phyloP scores from a whole-genome alignment of 352 stramenopile genomes.

The Pythium pyrilobum region DNA sequence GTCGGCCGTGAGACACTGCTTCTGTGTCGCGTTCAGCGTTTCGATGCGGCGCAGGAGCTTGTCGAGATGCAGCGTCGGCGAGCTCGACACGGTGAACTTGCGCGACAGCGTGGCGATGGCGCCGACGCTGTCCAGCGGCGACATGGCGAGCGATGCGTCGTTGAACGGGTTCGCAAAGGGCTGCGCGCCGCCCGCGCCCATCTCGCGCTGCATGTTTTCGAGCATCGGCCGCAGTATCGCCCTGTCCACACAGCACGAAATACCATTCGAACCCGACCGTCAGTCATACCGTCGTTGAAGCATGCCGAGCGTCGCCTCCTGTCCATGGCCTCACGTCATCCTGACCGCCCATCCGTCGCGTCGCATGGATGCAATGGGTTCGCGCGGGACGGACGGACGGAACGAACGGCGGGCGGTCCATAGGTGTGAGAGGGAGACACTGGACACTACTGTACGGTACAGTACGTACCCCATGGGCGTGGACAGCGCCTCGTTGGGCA shows the following conservation, averaged over 20 bases:
- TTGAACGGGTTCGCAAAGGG: slow-evolving; percentile 74
- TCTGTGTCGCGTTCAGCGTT: slow-evolving; percentile 20
- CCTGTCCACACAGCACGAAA: slow-evolving; percentile 18
- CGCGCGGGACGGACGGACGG: too few relatives aligned
- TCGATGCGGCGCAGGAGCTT: slow-evolving; percentile 40
- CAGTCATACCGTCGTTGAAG: too few relatives aligned
- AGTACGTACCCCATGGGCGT: slow-evolving; percentile 82
- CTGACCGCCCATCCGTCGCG: too few relatives aligned
- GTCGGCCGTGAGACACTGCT: slow-evolving; percentile 18
- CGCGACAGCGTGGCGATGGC: slow-evolving; percentile 27
- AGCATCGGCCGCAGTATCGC: slow-evolving; percentile 79
- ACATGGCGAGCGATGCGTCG: slow-evolving; percentile 33
- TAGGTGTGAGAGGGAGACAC: too few relatives aligned
- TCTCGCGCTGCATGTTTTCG: slow-evolving; percentile 80
- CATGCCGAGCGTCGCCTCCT: too few relatives aligned
- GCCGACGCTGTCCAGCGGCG: not conserved
- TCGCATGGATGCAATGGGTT: too few relatives aligned
- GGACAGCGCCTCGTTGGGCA: slow-evolving; percentile 85
- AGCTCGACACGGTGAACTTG: slow-evolving; percentile 51
- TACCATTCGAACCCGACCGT: not conserved
- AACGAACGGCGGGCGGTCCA: too few relatives aligned
- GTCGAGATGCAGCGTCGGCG: slow-evolving; percentile 41
- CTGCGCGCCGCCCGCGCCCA: slow-evolving; percentile 46
- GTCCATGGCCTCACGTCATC: not conserved
- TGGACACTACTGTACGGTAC: too few relatives aligned